Percentiles rank a stretch among this genome's conserved stretches.
Conservation (phyloP, 2,329 filamentous ascomycete species). For the Phyllosticta citriasiana region DNA sequence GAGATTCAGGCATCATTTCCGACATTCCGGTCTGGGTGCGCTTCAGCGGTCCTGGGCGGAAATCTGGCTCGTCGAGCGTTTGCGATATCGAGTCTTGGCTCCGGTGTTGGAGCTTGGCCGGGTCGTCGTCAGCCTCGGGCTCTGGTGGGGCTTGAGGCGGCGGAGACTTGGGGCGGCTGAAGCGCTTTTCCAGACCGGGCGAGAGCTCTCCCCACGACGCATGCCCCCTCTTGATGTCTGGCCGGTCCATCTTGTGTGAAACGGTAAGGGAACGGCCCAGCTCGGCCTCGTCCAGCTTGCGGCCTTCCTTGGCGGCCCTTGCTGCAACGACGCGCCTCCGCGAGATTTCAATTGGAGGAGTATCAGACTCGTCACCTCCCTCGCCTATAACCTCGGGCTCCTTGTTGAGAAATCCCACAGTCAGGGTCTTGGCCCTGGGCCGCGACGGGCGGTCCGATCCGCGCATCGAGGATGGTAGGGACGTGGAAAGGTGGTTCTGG, state of each 20-base stretch:
- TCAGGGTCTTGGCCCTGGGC: constrained; percentile 55
- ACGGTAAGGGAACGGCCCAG: constrained; percentile 6
- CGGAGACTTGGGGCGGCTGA: constrained; percentile 7
- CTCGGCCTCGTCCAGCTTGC: constrained; percentile 9
- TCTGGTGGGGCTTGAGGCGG: constrained; percentile 5
- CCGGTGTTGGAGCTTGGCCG: constrained; percentile 13
- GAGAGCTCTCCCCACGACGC: constrained; percentile 27
- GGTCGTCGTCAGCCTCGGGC: constrained; percentile 1
- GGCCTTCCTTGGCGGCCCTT: constrained; percentile 2
- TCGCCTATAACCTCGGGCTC: constrained; percentile 78
- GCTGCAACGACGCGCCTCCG: constrained; percentile 15
- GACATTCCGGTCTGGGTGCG: constrained; percentile 48
- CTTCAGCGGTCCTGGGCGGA: constrained; percentile 38
- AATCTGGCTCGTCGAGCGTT: constrained; percentile 21
- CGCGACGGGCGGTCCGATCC: constrained; percentile 23
- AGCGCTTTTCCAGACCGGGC: constrained; percentile 22
- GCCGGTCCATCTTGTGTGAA: constrained; percentile 4
- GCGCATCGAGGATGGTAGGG: constrained; percentile 20
- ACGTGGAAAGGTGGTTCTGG: constrained; percentile 23
- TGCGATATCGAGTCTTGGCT: constrained; percentile 14
- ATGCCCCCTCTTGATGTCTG: constrained; percentile 19
- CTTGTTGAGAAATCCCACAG: constrained; percentile 63
- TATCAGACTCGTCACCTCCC: constrained; percentile 77
- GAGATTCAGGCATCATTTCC: constrained; percentile 14
- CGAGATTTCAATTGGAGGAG: constrained; percentile 62